Evolutionary conservation across 352 stramenopile genomes (phyloP), one percentile per base, ranked within the genome.

Genomic region (Pythium apleroticum): DNA sequence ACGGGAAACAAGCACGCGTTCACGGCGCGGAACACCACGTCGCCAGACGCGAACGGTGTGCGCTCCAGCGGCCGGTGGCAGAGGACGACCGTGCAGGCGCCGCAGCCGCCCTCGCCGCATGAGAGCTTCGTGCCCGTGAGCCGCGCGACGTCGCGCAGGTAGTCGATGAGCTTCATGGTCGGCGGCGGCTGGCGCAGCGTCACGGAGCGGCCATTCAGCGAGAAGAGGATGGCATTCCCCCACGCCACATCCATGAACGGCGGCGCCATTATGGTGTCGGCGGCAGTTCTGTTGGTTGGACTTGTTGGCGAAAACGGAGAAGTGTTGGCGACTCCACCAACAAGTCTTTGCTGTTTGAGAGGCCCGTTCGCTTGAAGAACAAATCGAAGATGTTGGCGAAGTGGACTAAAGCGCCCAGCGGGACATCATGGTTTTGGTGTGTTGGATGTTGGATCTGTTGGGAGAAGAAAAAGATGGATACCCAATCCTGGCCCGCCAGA

Each of bases 1-100:
- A 93, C 72, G 10, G 86, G 88, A 52, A 91, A 87, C 3, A 97
- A 68, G 68, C 90, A 97, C 19, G 90, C 85, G 60, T 97, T 97
- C 3, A 94, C 88, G 19, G 86, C 63, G 31, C 63, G 60, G 33
- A 79, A 72, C 12, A 78, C 65, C 5, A 74, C 53, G 25, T 54
- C 57, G 57, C 30, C 41, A 35, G 27, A 17, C 4, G 35, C 30
- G 59, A 59, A 33, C n/a, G 64, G 64, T 1, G 61, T 25, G 15
- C 48, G 64, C 22, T 69, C 54, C 10, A 74, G 48, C 17, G 60
- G 56, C 22, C 54, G 58, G 57, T 73, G 62, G 35, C 64, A 67
- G 17, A 78, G 58, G 60, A 78, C 65, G 54, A 78, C 72, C 0
- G 72, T 78, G 57, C 72, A 78, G 22, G 68, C 72, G 30, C 72